A percentile compares a stretch with the other conserved stretches of the same genome.
Conservation (phyloP, 495 filamentous ascomycete species). For the Penicillium longicatenatum region DNA sequence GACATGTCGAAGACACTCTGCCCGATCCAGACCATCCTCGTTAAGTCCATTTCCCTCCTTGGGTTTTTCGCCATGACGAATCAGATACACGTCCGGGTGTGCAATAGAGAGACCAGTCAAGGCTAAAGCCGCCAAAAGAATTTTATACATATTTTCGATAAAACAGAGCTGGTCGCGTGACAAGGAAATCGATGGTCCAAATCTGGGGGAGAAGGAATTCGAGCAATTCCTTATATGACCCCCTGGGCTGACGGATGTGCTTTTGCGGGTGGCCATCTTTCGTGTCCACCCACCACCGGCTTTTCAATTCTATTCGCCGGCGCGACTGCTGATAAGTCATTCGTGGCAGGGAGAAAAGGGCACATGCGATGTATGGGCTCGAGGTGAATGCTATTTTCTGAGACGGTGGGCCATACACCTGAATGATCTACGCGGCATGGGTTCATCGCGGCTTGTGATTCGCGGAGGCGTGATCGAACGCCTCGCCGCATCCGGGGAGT, state of each 20-base stretch:
- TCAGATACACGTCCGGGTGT: slow-evolving; percentile 44
- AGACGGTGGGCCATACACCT: neutral
- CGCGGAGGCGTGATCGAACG: slow-evolving; percentile 7
- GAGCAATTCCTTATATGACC: neutral
- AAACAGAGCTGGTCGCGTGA: slow-evolving; percentile 2
- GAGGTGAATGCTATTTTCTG: neutral
- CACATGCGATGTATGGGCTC: neutral
- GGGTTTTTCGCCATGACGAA: slow-evolving; percentile 59
- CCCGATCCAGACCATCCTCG: slow-evolving; percentile 42
- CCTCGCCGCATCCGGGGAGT: neutral
- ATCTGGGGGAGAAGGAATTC: neutral
- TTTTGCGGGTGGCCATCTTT: neutral
- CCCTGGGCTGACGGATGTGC: neutral
- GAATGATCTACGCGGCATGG: slow-evolving; percentile 6
- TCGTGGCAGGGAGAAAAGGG: neutral
- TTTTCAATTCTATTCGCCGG: neutral
- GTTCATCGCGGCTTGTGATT: slow-evolving; percentile 2
- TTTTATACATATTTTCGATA: neutral
- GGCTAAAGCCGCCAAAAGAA: neutral
- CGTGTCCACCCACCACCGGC: neutral
- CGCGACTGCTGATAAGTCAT: neutral
- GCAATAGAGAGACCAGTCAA: neutral
- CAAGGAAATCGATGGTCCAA: neutral
- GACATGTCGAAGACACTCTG: slow-evolving; percentile 47
- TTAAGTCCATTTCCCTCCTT: slow-evolving; percentile 41